Conservation (phyloP, 108 stramenopile genomes). For the Epithemia pelagica region DNA sequence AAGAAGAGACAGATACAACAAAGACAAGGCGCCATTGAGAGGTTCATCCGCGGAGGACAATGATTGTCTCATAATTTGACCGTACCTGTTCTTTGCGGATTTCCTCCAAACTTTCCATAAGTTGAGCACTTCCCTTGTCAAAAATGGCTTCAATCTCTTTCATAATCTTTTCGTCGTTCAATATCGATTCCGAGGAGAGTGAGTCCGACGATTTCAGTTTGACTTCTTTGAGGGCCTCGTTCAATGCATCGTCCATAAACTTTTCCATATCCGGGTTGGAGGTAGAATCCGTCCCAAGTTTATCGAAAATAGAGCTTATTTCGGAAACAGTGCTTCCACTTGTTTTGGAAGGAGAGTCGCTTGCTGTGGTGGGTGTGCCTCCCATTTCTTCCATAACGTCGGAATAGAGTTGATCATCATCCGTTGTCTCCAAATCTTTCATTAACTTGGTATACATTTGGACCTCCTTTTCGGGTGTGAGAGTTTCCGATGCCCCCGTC, state of each 20-base stretch:
- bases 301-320: background rate
- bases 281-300: background rate
- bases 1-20: background rate
- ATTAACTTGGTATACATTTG: constrained; percentile 38
- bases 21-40: background rate
- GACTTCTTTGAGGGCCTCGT: constrained; percentile 38
- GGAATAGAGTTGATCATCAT: constrained; percentile 25
- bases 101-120: constrained; percentile 40
- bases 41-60: background rate
- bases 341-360: background rate
- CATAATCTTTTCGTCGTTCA: constrained; percentile 52
- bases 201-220: constrained; percentile 10
- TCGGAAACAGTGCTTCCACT: background rate
- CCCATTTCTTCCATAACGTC: constrained; percentile 30
- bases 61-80: background rate
- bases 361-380: constrained; percentile 2
- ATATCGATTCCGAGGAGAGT: constrained; percentile 19
- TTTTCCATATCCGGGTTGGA: constrained; percentile 15
- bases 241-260: constrained; percentile 45
- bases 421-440: constrained; percentile 23
- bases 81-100: constrained; percentile 54
- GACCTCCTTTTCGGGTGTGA: constrained; percentile 26
- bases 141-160: constrained; percentile 54
- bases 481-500: constrained; percentile 2
- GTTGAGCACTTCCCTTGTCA: constrained; percentile 37